Evolutionary conservation across 331 rosid genomes (phyloP), one percentile per base, ranked within the genome.

Genomic region (Quercus phellos): DNA sequence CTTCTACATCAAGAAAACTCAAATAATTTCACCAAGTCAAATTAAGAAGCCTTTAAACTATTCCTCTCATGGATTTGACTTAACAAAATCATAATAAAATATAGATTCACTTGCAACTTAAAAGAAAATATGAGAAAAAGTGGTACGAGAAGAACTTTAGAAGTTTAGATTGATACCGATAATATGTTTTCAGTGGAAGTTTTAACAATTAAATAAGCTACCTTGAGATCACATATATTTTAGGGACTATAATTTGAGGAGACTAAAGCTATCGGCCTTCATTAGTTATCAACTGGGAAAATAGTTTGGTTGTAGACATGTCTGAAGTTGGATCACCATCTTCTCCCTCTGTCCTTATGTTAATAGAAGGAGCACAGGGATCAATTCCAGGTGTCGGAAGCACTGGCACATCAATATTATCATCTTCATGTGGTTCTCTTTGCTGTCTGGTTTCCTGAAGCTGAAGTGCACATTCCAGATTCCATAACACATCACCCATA

Each of bases 401-500:
- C 70, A 73, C 86, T 50, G 74, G 42, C 68, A 63, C 81, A 18
- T 79, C 70, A 67, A 51, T 55, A 66, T 35, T 72, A 4, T 54
- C 10, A 10, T 34, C 81, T 29, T 73, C 89, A 29, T 19, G 74
- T 19, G 67, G 78, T 61, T 87, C 90, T 17, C 83, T 80, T 56
- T 30, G 82, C 21, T 75, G 86, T 46, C 85, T 85, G 73, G 90
- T 79, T 84, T 90, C 95, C 78, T 95, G 98, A 12, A 93, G 93
- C 88, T 93, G 99, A 87, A 95, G 97, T 30, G 91, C 98, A 69
- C 90, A 70, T 80, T 95, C 99, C 89, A 95, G 84, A 74, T 95
- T 95, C 99, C 98, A 95, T 14, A 95, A 75, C 2, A 95, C 98
- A 75, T 95, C 99, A 55, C 99, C 99, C 90, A 95, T 95, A 5